Evolutionary conservation across 2,329 filamentous ascomycete species (phyloP).

Genomic region (Annulohypoxylon truncatum): DNA sequence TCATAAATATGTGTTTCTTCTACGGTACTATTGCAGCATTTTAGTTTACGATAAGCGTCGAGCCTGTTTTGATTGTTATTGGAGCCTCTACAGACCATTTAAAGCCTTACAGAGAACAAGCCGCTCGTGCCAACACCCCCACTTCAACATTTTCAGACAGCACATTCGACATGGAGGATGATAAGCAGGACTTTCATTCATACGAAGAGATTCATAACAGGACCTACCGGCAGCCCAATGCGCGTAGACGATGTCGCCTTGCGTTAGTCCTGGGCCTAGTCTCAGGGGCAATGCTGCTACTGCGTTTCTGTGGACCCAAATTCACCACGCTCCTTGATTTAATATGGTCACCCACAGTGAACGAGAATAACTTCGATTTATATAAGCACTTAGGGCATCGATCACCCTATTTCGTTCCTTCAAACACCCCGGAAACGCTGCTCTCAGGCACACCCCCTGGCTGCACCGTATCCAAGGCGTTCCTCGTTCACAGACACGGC

Average conservation of each 20-base stretch:
- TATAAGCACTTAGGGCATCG: slow-evolving; percentile 42
- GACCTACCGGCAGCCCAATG: background rate
- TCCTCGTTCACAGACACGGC: slow-evolving; percentile 43
- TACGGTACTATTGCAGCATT: background rate
- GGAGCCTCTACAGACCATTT: background rate
- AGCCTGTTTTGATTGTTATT: background rate
- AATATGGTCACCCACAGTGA: background rate
- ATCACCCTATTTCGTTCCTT: slow-evolving; percentile 41
- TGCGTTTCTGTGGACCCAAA: background rate
- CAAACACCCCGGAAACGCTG: slow-evolving; percentile 37
- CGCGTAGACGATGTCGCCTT: slow-evolving; percentile 9
- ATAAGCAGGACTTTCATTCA: background rate
- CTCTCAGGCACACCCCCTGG: slow-evolving; percentile 39
- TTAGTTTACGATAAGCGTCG: background rate
- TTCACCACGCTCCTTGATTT: background rate
- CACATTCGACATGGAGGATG: background rate
- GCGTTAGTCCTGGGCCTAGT: background rate
- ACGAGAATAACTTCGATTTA: slow-evolving; percentile 22
- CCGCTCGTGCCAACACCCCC: background rate
- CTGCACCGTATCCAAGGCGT: slow-evolving; percentile 37
- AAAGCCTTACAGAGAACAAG: background rate
- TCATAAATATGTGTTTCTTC: background rate
- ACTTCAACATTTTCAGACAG: background rate
- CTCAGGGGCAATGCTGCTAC: background rate
- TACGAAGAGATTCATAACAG: background rate